Base-by-base conservation (phyloP, 441 rosid genomes). In the Raphanus hybrid region DNA sequence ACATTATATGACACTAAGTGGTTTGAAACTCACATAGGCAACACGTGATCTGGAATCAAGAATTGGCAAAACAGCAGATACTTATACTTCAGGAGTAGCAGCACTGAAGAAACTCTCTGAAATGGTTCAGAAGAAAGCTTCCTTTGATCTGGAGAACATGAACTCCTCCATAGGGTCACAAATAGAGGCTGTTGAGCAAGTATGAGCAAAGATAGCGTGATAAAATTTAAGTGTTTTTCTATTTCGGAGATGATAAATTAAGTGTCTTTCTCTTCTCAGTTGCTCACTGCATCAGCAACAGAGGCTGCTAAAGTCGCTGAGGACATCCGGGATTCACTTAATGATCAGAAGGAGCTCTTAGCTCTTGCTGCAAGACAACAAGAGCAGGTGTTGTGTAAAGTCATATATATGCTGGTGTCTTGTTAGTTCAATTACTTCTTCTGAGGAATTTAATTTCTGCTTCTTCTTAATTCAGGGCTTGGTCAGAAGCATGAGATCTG, bases 261-360 rank as follows among this genome's bases (percentile, higher is more conserved):
- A 68, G 35, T 64, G 20, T 14, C 68, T 34, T 41, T 50, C 11
- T 63, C 48, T 84, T 52, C 61, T 67, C 83, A 94, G 99, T 85
- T 87, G 84, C 89, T 94, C 62, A 78, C 15, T 52, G 75, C 72
- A 65, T 81, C 86, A 60, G 85, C 80, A 60, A 45, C 29, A 43
- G 97, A 91, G 69, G 97, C 93, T 68, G 77, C 84, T 64, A 87
- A 74, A 78, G 87, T 88, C 71, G 73, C 86, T 50, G 58, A 78
- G 45, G 89, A 86, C 71, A 84, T 91, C 58, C 85, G 85, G 75
- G 78, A 82, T 71, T 86, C 88, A 75, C 92, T 94, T n/a, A 59
- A 66, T 55, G 93, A 85, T 60, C 99, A 92, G 75, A 88, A 86
- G 73, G 82, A 90, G 64, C 70, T 90, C 32, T 52, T 91, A 75